Evolutionary conservation across 1,139 yeast genomes (phyloP).

Genomic region (Suhomyces coccinellae): DNA sequence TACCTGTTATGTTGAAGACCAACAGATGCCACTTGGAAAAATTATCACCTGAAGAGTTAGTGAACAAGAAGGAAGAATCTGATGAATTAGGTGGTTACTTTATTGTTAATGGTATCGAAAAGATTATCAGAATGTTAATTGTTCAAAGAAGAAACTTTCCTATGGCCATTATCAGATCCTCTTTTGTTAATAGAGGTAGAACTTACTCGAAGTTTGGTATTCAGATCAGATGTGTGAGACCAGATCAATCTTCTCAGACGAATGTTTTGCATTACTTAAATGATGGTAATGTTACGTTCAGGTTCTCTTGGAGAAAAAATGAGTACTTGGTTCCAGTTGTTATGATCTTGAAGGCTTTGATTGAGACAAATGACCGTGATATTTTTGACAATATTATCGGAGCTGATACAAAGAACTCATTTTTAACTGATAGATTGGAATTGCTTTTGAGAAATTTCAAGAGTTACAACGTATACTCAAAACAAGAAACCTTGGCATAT

Average conservation of each 20-base stretch:
- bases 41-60: constrained; percentile 78
- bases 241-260: constrained; percentile 97
- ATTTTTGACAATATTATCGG: constrained; percentile 96
- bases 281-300: constrained; percentile 94
- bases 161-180: constrained; percentile 95
- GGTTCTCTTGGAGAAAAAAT: constrained; percentile 96
- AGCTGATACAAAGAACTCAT: constrained; percentile 80
- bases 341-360: constrained; percentile 87
- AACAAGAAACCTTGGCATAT: constrained; percentile 86
- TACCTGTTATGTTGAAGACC: constrained; percentile 88
- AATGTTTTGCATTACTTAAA: constrained; percentile 92
- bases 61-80: constrained; percentile 78
- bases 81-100: constrained; percentile 98
- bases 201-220: constrained; percentile 88
- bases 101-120: constrained; percentile 94
- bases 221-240: constrained; percentile 90
- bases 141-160: constrained; percentile 98
- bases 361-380: constrained; percentile 90
- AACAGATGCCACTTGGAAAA: constrained; percentile 90
- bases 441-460: constrained; percentile 85
- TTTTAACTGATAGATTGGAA: constrained; percentile 97
- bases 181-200: constrained; percentile 92
- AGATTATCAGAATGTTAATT: constrained; percentile 92
- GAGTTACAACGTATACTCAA: constrained; percentile 71
- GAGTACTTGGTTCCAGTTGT: constrained; percentile 92